Evolutionary conservation across 2,329 filamentous ascomycete genomes (phyloP), one percentile per base, ranked within the genome.

Genomic region (Madurella mycetomatis): DNA sequence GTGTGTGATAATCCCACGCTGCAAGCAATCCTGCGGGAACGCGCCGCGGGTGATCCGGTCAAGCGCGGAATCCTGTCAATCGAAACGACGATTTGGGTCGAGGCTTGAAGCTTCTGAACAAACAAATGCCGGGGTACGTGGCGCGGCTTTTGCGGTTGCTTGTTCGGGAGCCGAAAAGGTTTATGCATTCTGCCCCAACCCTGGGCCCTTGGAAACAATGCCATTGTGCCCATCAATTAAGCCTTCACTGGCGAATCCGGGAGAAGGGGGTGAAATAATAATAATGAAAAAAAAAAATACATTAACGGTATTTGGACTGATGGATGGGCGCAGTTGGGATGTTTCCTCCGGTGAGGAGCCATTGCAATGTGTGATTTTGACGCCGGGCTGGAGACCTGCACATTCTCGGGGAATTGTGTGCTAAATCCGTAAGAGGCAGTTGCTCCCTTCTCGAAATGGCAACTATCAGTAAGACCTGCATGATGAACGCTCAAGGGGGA

Each of bases 1-100:
- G 42, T 41, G 48, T 41, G 45, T 58, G 39, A 55, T 58, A 49
- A 39, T 49, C 40, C 15, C 39, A 16, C 39, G 17, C 37, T 37
- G 32, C 19, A 11, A 31, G n/a, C 32, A 41, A 37, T 31, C n/a
- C 40, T 40, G 42, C 47, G 9, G 30, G 34, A 18, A n/a, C 19
- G 53, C 25, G 41, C 8, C 30, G 18, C 18, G 30, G 43, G 32
- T 46, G 13, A 32, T 41, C 15, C 47, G 18, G 50, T 53, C 25
- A 25, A 25, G 25, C 25, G 7, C 25, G 25, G 34, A 9, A 37
- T 37, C 34, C 34, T 37, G 34, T 15, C 34, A 37, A 37, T 37
- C 34, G 11, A 37, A 37, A 37, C 34, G 34, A 11, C 34, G 34
- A 15, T 4, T 37, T 15, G 34, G 11, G 34, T 15, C 34, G 11